Percentiles rank a stretch among this genome's conserved stretches.
Conservation (phyloP, 1,284 basidiomycete species). For the Grifola frondosa region DNA sequence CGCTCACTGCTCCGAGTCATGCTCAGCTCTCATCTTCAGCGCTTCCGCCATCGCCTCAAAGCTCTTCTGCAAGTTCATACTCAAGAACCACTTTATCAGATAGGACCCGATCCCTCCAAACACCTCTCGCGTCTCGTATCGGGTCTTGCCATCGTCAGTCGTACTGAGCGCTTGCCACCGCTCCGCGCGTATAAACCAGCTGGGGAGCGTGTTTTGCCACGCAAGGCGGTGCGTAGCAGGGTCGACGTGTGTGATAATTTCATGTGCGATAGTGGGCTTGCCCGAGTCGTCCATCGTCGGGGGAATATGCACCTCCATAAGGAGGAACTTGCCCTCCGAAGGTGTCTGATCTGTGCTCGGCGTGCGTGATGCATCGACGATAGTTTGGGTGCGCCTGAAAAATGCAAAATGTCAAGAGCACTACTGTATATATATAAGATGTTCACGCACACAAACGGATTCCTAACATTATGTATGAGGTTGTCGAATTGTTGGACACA, state of each 20-base stretch:
- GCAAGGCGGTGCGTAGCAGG: slow-evolving; percentile 50
- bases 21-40: slow-evolving; percentile 55
- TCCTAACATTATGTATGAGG: slow-evolving; percentile 41
- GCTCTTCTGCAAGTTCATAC: slow-evolving; percentile 42
- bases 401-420: background rate
- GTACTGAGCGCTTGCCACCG: slow-evolving; percentile 65
- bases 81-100: slow-evolving; percentile 48
- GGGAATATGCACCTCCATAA: slow-evolving; percentile 58
- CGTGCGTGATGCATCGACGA: slow-evolving; percentile 44
- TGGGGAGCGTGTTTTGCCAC: slow-evolving; percentile 47
- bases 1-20: too few species aligned
- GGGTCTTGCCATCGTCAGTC: slow-evolving; percentile 50
- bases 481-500: background rate
- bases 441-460: slow-evolving; percentile 58
- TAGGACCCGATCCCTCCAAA: slow-evolving; percentile 59
- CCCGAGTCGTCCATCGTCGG: slow-evolving; percentile 46
- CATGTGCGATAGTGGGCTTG: slow-evolving; percentile 27
- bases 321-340: slow-evolving; percentile 44
- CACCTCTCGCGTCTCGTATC: slow-evolving; percentile 65
- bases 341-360: slow-evolving; percentile 50
- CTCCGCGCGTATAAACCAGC: slow-evolving; percentile 50
- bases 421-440: background rate
- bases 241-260: slow-evolving; percentile 43
- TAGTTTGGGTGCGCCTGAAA: slow-evolving; percentile 52
- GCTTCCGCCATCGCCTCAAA: slow-evolving; percentile 58